These are phyloP conservation scores for Colletotrichum abscissum DNA, from an alignment of 2,329 filamentous ascomycete species.

Conservation along the genomic window DNA sequence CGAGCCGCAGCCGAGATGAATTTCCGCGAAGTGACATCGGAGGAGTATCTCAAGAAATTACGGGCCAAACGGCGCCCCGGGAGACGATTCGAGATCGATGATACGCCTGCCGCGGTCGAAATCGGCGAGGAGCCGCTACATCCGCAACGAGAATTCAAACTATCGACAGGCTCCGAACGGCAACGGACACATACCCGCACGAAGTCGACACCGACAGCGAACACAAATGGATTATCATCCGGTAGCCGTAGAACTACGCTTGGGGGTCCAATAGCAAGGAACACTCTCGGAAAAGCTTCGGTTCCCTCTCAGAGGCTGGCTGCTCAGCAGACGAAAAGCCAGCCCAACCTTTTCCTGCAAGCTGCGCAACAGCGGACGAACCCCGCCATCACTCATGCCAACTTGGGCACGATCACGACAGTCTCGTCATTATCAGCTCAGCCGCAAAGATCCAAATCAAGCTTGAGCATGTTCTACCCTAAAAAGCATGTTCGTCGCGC, in stretches of 20 bases:
- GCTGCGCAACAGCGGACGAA: background rate
- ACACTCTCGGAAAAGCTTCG: background rate
- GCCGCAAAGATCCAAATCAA: slow-evolving; percentile 1
- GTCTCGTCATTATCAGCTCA: background rate
- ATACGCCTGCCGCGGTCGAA: slow-evolving; percentile 25
- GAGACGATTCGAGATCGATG: slow-evolving; percentile 12
- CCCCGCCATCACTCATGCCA: background rate
- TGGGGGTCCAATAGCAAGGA: background rate
- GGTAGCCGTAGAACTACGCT: background rate
- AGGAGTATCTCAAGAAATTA: slow-evolving; percentile 22
- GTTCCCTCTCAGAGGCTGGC: background rate
- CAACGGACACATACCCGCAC: background rate
- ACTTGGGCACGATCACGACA: background rate
- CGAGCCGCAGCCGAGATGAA: slow-evolving; percentile 30
- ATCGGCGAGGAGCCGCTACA: slow-evolving; percentile 8
- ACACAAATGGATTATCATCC: background rate
- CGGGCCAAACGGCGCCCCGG: slow-evolving; percentile 23
- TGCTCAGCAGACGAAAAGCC: background rate
- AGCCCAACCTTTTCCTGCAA: background rate
- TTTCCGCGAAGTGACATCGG: slow-evolving; percentile 23
- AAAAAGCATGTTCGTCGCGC: slow-evolving; percentile 6
- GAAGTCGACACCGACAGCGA: background rate
- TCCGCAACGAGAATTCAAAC: background rate
- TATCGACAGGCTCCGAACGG: background rate
- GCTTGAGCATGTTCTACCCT: slow-evolving; percentile 1